Evolutionary conservation across 2,329 filamentous ascomycete genomes (phyloP).

Genomic region (Karstenula rhodostoma): DNA sequence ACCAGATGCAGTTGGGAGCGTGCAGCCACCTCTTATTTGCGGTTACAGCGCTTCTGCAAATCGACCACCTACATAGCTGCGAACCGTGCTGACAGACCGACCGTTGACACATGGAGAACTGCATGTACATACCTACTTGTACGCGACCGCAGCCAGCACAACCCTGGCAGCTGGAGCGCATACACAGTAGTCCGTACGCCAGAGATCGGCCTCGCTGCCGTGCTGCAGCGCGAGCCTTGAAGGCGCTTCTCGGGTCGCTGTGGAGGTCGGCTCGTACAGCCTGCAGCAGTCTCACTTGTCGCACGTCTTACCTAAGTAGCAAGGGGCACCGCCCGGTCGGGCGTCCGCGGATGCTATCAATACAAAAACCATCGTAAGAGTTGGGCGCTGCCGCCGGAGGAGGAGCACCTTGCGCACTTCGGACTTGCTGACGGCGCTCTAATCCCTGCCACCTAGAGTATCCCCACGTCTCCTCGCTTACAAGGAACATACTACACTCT

Average conservation of each 20-base stretch:
- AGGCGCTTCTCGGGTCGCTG: constrained; percentile 11
- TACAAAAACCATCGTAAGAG: constrained; percentile 1
- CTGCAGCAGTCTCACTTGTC: background rate
- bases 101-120: constrained; percentile 16
- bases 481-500: background rate
- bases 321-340: constrained; percentile 4
- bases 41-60: constrained; percentile 39
- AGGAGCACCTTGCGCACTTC: constrained; percentile 6
- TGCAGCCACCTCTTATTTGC: constrained; percentile 29
- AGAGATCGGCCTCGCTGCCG: background rate
- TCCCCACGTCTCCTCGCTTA: background rate
- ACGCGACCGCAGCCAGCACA: constrained; percentile 15
- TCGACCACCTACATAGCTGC: constrained; percentile 13
- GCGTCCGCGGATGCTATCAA: constrained; percentile 1
- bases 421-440: constrained; percentile 1
- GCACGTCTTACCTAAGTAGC: background rate
- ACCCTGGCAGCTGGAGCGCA: constrained; percentile 14
- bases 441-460: constrained; percentile 8
- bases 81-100: constrained; percentile 29
- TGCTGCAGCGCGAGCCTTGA: constrained; percentile 3
- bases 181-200: background rate
- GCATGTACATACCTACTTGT: background rate
- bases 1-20: constrained; percentile 28
- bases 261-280: background rate
- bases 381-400: background rate